Evolutionary conservation across 495 filamentous ascomycete genomes (phyloP).

Genomic region (Pseudoneurospora amorphoporcata): DNA sequence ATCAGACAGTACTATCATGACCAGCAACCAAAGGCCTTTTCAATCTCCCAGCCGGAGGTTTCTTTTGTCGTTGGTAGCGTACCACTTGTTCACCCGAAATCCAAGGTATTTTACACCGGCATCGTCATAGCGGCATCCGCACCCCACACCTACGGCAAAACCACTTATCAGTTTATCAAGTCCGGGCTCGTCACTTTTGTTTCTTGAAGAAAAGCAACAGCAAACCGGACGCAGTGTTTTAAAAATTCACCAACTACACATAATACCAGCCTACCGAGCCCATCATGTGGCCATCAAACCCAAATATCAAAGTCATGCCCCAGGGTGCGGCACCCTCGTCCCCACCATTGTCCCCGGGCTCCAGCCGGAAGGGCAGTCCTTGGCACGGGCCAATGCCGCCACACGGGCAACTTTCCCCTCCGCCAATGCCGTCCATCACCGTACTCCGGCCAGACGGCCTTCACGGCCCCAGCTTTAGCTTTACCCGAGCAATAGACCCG

Average conservation of each 20-base stretch:
- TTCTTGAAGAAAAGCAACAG: neutral
- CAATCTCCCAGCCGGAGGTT: slow-evolving; percentile 47
- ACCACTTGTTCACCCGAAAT: neutral
- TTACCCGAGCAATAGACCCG: slow-evolving; percentile 26
- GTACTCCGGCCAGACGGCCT: slow-evolving; percentile 29
- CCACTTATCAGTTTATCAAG: slow-evolving; percentile 4
- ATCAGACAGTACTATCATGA: slow-evolving; percentile 43
- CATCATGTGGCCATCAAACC: slow-evolving; percentile 38
- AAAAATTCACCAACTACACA: neutral
- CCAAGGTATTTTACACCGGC: slow-evolving; percentile 9
- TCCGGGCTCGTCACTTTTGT: neutral
- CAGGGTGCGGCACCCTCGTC: slow-evolving; percentile 41
- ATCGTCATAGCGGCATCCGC: slow-evolving; percentile 4
- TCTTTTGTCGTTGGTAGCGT: slow-evolving; percentile 20
- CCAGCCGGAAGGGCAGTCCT: slow-evolving; percentile 24
- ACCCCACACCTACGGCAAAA: slow-evolving; percentile 29
- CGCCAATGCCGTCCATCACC: slow-evolving; percentile 24
- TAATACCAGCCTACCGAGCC: slow-evolving; percentile 7
- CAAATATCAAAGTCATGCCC: slow-evolving; percentile 31
- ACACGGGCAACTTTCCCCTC: slow-evolving; percentile 5
- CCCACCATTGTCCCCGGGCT: slow-evolving; percentile 39
- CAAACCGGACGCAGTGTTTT: neutral
- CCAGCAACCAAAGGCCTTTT: slow-evolving; percentile 40
- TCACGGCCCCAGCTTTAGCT: slow-evolving; percentile 32
- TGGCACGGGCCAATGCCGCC: slow-evolving; percentile 19